phyloP scores from a whole-genome alignment of 805 yeast species.

The Cyberlindnera xylosilytica region DNA sequence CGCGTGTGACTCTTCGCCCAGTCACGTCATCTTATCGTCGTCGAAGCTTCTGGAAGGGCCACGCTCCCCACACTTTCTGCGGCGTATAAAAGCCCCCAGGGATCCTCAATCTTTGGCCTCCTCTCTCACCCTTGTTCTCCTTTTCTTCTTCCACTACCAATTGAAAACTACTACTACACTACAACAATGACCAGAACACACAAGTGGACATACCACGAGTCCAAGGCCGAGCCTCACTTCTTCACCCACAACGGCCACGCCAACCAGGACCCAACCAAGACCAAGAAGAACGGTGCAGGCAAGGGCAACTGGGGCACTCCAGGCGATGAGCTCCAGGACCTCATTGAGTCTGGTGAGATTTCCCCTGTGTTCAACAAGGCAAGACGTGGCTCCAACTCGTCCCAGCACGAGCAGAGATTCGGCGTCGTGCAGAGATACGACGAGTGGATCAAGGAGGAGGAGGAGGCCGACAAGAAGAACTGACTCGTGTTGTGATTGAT shows the following conservation, averaged over 20 bases:
- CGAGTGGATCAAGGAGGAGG: constrained; percentile 19
- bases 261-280: constrained; percentile 68
- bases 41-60: background rate
- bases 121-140: background rate
- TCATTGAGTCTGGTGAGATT: constrained; percentile 57
- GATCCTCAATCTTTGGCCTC: background rate
- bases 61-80: background rate
- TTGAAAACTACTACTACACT: background rate
- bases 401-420: constrained; percentile 40
- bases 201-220: constrained; percentile 68
- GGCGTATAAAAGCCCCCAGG: background rate
- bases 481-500: too few relatives aligned
- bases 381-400: constrained; percentile 50
- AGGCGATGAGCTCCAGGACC: constrained; percentile 71
- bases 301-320: constrained; percentile 83
- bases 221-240: constrained; percentile 59
- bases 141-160: background rate
- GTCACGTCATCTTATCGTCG: constrained; percentile 2
- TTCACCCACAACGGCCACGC: constrained; percentile 74
- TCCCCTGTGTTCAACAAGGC: constrained; percentile 43
- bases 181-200: constrained; percentile 68
- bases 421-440: constrained; percentile 28
- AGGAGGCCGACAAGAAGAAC: constrained; percentile 3
- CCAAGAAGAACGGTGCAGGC: constrained; percentile 85
- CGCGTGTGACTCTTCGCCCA: constrained; percentile 3